Percentiles rank a stretch among this genome's conserved stretches.
phyloP scores from a whole-genome alignment of 2,329 filamentous ascomycete species.

The Colletotrichum endophyticum region DNA sequence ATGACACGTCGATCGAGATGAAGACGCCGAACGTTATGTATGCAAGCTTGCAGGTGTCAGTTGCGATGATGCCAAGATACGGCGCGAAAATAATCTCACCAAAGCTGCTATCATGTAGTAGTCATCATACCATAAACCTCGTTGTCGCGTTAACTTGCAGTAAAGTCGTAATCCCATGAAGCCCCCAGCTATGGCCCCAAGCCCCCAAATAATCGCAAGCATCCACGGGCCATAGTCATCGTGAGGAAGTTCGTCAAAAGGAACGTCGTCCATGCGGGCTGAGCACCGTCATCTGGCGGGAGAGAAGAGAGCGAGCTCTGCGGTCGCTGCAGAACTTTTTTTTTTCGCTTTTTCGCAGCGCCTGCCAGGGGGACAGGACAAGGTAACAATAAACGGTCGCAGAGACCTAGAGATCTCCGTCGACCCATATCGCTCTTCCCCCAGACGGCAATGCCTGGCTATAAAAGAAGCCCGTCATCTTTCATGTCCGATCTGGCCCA shows the following conservation, averaged over 20 bases:
- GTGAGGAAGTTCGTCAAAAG: conserved; percentile 14
- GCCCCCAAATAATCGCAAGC: conserved; percentile 11
- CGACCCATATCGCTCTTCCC: neutral
- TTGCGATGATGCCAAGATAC: neutral
- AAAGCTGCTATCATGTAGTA: conserved; percentile 22
- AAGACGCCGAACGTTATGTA: conserved; percentile 9
- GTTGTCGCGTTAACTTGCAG: conserved; percentile 22
- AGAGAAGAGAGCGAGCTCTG: neutral
- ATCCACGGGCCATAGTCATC: conserved; percentile 16
- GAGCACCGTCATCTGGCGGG: neutral
- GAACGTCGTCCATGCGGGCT: neutral
- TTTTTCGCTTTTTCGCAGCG: neutral
- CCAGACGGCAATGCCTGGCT: neutral
- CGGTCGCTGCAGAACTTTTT: neutral
- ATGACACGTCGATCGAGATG: conserved; percentile 7
- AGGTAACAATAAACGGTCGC: neutral
- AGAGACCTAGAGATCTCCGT: conserved; percentile 1
- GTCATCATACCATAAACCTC: conserved; percentile 25
- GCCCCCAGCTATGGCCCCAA: neutral
- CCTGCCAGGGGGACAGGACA: neutral
- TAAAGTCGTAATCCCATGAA: conserved; percentile 24
- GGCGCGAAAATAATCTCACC: conserved; percentile 7
- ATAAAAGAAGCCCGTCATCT: neutral
- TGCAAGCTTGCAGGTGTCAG: neutral
- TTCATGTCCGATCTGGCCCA: neutral